Base-by-base conservation (phyloP, 2,329 filamentous ascomycete species). In the Parasarocladium wereldwijsianum region DNA sequence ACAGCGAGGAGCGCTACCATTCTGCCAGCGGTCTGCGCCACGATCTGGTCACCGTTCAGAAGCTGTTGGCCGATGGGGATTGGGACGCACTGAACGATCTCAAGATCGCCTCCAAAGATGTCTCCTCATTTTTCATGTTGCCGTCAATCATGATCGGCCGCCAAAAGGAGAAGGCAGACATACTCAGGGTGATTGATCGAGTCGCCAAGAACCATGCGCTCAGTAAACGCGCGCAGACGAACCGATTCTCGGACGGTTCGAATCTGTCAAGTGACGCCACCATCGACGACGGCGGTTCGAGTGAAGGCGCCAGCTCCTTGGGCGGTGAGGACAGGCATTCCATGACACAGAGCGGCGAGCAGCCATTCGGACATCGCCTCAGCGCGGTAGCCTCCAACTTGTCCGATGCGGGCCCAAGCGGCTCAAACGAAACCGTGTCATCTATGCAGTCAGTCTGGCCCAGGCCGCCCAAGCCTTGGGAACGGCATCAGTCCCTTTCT, bases 61-160 rank as follows among this genome's bases (percentile, higher is more conserved):
- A 76, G 38, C 64, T 87, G 21, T 59, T 94, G 6, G 72, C 69
- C 4, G 72, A 84, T 42, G 86, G 84, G 12, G 76, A 93, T 41
- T 64, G 67, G 36, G 57, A 70, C 31, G 73, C 75, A 1, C 58
- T 94, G 31, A 73, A 72, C 35, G 66, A 76, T 22, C 92, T 83
- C 62, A 64, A 70, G 38, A 75, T 92, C 35, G 86, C 72, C 9
- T 71, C 75, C n/a, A 82, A 76, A 34, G 87, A 96, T 50, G 74
- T 93, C 0, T 93, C 84, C 1, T 92, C 85, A 4, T 90, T 92
- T 46, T 94, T 94, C 54, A 79, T 85, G 40, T 65, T 94, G 13
- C 87, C 87, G 0, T 70, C 73, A 1, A 64, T 66, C 34, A 84
- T 92, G 64, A 80, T 93, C 39, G 87, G 87, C 4, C 71, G 86